A percentile compares a stretch with the other conserved stretches of the same genome.
phyloP scores from a whole-genome alignment of 768 basidiomycete genomes.

The Tylopilus cervinicoccineus region DNA sequence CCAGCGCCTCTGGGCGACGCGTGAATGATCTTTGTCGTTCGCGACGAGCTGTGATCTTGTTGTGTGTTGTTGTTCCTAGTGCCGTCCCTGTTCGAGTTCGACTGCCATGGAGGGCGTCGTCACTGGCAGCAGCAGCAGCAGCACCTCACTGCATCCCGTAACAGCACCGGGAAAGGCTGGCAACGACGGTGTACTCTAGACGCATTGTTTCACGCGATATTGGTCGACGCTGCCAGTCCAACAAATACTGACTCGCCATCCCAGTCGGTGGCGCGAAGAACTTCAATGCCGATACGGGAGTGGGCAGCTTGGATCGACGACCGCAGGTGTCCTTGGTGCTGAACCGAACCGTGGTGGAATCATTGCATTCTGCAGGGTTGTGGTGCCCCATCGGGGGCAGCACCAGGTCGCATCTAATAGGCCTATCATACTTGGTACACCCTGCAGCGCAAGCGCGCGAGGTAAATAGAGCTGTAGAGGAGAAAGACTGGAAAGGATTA shows the following conservation, averaged over 20 bases:
- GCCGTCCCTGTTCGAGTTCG: neutral
- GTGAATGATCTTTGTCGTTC: constrained; percentile 9
- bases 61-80: constrained; percentile 29
- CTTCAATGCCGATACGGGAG: too few relatives aligned
- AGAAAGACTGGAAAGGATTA: constrained; percentile 34
- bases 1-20: constrained; percentile 10
- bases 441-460: neutral
- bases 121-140: constrained; percentile 23
- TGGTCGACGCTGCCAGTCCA: constrained; percentile 29
- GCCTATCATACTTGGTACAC: neutral
- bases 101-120: constrained; percentile 21
- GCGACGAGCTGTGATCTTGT: constrained; percentile 22
- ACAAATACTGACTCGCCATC: too few relatives aligned
- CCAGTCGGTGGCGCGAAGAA: too few relatives aligned
- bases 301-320: too few relatives aligned
- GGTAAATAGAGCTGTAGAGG: constrained; percentile 8
- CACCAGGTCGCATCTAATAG: too few relatives aligned
- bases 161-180: constrained; percentile 21
- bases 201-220: constrained; percentile 14
- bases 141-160: constrained; percentile 21
- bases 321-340: too few relatives aligned
- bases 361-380: constrained; percentile 13
- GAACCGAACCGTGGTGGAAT: too few relatives aligned
- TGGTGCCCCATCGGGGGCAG: constrained; percentile 18
- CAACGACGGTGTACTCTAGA: constrained; percentile 33